Evolutionary conservation across 441 rosid genomes (phyloP), one percentile per base, ranked within the genome.

Genomic region (Euphorbia corollata): DNA sequence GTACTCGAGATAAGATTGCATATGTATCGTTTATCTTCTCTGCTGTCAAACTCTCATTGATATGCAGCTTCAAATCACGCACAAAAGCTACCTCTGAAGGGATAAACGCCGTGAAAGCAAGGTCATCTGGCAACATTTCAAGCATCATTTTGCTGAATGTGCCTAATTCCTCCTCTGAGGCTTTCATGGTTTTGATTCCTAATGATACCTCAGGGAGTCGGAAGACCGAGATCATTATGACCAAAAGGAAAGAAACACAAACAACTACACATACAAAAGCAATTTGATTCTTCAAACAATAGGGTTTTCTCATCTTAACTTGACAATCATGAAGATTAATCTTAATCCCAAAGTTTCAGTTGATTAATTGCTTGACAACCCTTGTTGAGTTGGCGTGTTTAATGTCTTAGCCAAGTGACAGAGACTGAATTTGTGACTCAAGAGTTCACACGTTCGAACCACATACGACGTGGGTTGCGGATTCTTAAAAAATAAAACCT

Each of bases 71-170:
- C 24, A 89, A 78, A 71, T 87, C 91, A n/a, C 81, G 89, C 60
- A 63, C 56, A 47, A 89, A 85, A n/a, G 91, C 81, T 64, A 47
- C 70, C 30, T 73, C 81, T 0, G 91, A 85, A 24, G 96, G 92
- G 36, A 87, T 69, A 60, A 86, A 89, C 65, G 86, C 76, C 0
- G 91, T 89, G 73, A 89, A 86, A 39, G 82, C 80, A 20, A 87
- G 91, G 75, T 83, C 91, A 61, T 75, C 76, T 0, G 91, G 91
- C 63, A 89, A 68, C 92, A 87, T 87, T 54, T 64, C 84, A 11
- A 89, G 65, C 96, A 89, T 80, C 87, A 87, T 84, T 43, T 78
- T 83, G 9, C 88, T 89, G 27, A 87, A 81, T 69, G 56, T 71
- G 2, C 89, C 91, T 5, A 89, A 18, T 58, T 55, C 77, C 0